Evolutionary conservation across 2,329 filamentous ascomycete genomes (phyloP), one percentile per base, ranked within the genome.

Genomic region (Capronia epimyces): DNA sequence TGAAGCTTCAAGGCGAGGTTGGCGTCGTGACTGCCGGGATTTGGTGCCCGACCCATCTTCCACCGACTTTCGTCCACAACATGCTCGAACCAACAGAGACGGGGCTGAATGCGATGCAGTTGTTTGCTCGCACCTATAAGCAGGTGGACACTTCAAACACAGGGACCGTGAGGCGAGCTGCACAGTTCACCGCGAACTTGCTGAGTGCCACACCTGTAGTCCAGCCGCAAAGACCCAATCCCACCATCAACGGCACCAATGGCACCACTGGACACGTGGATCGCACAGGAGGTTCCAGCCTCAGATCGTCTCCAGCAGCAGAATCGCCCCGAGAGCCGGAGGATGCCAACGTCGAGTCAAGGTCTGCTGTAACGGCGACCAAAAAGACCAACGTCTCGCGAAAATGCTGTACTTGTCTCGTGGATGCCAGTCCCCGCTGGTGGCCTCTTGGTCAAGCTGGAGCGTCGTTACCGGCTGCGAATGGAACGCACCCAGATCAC

Each of bases 101-200:
- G n/a, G 82, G 82, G n/a, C 70, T 82, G 46, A 94, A 84, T 61
- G 89, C 87, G 8, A 72, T 98, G 43, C 89, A 96, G 66, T 76
- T 95, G 21, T 98, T 87, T 66, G 87, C 86, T 39, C 84, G 85
- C 60, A 89, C 84, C 51, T 96, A 89, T 74, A 98, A 98, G 69
- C 91, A 97, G 69, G 91, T 93, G 7, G 93, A 98, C 65, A 78
- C 91, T 34, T 82, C 87, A 2, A 73, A 96, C 61, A 96, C 90
- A 2, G 93, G 93, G 22, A 96, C 91, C 15, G 88, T 93, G 18
- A 85, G 93, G 48, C 96, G 95, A 69, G 91, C 93, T 18, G 93
- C 88, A 52, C 78, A 93, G 65, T 63, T 73, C 64, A 65, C 72
- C 61, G 61, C 71, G 61, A 60, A 71, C 59, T 62, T 67, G 55